A percentile compares a stretch with the other conserved stretches of the same genome.
phyloP scores from a whole-genome alignment of 179 eudicot genomes.

The Heliamphora pulchella region DNA sequence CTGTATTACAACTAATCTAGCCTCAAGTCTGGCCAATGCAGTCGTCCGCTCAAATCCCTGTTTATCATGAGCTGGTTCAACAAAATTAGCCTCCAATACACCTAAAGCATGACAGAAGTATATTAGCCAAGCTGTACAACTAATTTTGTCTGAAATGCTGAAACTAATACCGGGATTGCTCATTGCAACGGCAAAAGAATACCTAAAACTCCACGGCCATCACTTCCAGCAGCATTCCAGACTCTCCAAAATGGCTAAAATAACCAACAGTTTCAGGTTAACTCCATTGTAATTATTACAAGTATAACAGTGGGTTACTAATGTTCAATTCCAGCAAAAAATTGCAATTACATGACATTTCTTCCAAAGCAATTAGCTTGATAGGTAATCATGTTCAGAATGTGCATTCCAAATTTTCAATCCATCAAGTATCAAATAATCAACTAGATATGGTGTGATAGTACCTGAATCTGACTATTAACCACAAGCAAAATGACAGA shows the following conservation, averaged over 20 bases:
- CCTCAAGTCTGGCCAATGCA: slow-evolving; percentile 57
- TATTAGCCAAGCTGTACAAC: background rate
- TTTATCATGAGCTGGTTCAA: slow-evolving; percentile 85
- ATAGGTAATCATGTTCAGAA: too few relatives aligned
- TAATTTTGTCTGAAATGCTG: background rate
- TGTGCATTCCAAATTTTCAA: background rate
- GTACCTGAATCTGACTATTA: background rate
- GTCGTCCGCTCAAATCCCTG: slow-evolving; percentile 77
- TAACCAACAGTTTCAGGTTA: slow-evolving; percentile 15
- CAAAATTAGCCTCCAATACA: slow-evolving; percentile 74
- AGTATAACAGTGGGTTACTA: background rate
- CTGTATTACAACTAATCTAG: slow-evolving; percentile 39
- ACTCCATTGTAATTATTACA: background rate
- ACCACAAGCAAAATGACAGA: too few relatives aligned
- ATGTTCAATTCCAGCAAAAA: background rate
- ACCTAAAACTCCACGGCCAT: slow-evolving; percentile 82
- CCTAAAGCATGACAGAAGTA: slow-evolving; percentile 25
- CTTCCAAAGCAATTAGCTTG: background rate
- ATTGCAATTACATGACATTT: background rate
- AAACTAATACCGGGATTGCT: background rate
- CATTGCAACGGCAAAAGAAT: background rate
- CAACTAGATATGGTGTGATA: background rate
- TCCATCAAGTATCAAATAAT: background rate
- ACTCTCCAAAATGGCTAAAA: slow-evolving; percentile 83
- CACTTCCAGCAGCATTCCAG: slow-evolving; percentile 91